Evolutionary conservation across 139 green algal species (phyloP), one percentile per base, ranked within the genome.

Genomic region (Chlorella sp.): DNA sequence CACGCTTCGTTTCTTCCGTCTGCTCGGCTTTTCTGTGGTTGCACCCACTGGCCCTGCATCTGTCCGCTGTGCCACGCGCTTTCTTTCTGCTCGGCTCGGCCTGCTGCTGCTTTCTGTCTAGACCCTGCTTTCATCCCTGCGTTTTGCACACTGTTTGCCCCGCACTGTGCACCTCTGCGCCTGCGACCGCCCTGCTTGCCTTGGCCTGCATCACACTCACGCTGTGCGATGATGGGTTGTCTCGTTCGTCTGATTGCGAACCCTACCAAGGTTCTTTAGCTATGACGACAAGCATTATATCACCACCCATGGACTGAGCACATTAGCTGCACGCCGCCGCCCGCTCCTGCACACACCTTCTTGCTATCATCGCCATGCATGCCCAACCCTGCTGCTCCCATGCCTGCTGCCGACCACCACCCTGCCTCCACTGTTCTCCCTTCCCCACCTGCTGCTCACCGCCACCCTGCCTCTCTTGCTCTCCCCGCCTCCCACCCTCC

Each of bases 221-320:
- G 71, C 19, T 68, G 82, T 64, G 81, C 85, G 34, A 88, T 30
- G 68, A 93, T 81, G 84, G 83, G 19, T 84, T 84, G 84, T 88
- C 84, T 88, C 84, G 84, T 88, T 88, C 84, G 84, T 88, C 66
- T 71, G 89, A 86, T 78, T 86, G 91, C 68, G 89, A 81, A 83
- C n/a, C 40, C 73, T 36, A 90, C 84, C 84, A 88, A 88, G 42
- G 66, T 81, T 81, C 84, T 69, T 69, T 68, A 88, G 84, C 84
- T 81, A 71, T 88, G 84, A 88, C 37, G 84, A 88, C 84, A 87
- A 78, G 36, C 61, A 88, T 88, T 19, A 83, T 66, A 83, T 83
- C 82, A 91, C 69, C 78, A 84, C 88, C 83, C 71, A 86, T 90
- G 86, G 81, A 36, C 84, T 88, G 84, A 88, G 84, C 84, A 81